These are phyloP conservation scores for Plenodomus biglobosus DNA, from an alignment of 2,329 filamentous ascomycete genomes.

Conservation along the genomic window DNA sequence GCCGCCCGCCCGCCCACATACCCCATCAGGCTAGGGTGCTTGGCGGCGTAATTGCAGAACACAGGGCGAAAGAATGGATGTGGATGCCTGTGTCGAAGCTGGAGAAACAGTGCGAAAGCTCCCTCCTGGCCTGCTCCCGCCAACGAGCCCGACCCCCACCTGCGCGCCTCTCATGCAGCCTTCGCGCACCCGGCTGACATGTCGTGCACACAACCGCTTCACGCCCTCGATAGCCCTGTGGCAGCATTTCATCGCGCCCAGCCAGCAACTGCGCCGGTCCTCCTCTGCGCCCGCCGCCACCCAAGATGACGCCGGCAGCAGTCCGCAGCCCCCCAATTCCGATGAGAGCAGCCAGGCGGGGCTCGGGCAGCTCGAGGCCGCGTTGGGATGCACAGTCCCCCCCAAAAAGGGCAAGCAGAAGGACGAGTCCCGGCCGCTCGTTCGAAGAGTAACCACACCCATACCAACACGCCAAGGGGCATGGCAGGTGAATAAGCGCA, in stretches of 20 bases:
- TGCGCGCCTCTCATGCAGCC: constrained; percentile 31
- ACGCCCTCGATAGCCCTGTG: constrained; percentile 34
- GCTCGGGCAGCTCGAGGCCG: too few species aligned
- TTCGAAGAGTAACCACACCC: constrained; percentile 4
- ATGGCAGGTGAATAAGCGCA: background rate
- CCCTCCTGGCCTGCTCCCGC: background rate
- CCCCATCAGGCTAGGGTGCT: constrained; percentile 13
- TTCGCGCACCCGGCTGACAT: constrained; percentile 27
- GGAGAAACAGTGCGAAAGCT: background rate
- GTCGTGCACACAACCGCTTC: constrained; percentile 39
- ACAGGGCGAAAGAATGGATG: constrained; percentile 1
- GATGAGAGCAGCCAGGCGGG: background rate
- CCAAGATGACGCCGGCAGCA: background rate
- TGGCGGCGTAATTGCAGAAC: constrained; percentile 11
- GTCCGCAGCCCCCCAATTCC: background rate
- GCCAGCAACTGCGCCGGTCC: constrained; percentile 18
- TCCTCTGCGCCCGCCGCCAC: constrained; percentile 14
- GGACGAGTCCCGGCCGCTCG: background rate
- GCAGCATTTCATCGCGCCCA: constrained; percentile 35
- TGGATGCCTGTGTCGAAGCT: constrained; percentile 4
- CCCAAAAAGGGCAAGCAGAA: background rate
- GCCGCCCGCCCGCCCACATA: background rate
- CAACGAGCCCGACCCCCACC: constrained; percentile 4
- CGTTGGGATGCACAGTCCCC: background rate
- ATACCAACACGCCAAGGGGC: constrained; percentile 5